Conservation (phyloP, 352 stramenopile species). For the Aphanomyces euteiches region DNA sequence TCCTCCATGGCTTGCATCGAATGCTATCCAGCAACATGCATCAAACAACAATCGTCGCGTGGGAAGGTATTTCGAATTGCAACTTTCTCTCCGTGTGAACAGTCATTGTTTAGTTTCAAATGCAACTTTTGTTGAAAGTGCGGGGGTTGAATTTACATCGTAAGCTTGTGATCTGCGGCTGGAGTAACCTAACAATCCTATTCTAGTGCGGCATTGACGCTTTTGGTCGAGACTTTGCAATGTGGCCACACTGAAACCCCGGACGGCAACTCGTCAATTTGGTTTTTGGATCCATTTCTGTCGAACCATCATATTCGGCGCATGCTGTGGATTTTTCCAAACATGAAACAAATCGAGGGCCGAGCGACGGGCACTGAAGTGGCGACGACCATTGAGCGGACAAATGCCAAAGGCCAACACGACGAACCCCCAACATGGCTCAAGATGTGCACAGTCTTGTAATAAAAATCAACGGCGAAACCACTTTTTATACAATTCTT, state of each 20-base stretch:
- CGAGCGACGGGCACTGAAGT: conserved; percentile 12
- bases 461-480: background rate
- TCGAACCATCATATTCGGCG: conserved; percentile 20
- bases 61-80: conserved; percentile 16
- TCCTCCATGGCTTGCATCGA: conserved; percentile 19
- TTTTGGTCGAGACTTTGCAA: conserved; percentile 12
- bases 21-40: conserved; percentile 19
- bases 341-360: conserved; percentile 11
- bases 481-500: too few relatives aligned
- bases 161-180: too few relatives aligned
- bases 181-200: too few relatives aligned
- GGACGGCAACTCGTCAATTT: background rate
- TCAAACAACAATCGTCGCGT: conserved; percentile 10
- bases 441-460: conserved; percentile 22
- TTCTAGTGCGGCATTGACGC: background rate
- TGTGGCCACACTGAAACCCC: background rate
- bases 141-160: background rate
- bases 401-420: conserved; percentile 13
- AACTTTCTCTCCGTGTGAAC: background rate
- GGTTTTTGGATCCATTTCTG: conserved; percentile 19
- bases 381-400: background rate
- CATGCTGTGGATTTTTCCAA: conserved; percentile 9
- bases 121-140: conserved; percentile 20
- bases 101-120: conserved; percentile 12
- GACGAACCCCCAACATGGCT: conserved; percentile 19